A percentile compares a stretch with the other conserved stretches of the same genome.
These are phyloP conservation scores for Xylariaceae sp. DNA, from an alignment of 2,329 filamentous ascomycete species.

Conservation along the genomic window DNA sequence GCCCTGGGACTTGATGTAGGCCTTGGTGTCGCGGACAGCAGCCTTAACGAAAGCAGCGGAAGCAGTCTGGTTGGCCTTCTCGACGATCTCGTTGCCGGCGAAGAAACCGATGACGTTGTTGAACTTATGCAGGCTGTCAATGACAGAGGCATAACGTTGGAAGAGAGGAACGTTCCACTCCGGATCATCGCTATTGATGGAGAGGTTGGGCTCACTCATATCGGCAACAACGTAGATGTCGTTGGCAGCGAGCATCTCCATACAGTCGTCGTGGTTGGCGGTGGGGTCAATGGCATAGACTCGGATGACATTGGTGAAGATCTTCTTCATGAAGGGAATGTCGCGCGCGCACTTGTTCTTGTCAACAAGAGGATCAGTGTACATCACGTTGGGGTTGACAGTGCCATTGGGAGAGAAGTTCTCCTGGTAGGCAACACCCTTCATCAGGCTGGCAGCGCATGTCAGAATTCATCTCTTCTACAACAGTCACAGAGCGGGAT, in stretches of 20 bases:
- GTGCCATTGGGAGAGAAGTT: conserved; percentile 55
- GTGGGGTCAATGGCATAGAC: conserved; percentile 88
- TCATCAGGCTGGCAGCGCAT: conserved; percentile 58
- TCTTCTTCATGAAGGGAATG: conserved; percentile 69
- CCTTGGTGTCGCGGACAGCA: conserved; percentile 91
- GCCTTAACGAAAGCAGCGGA: conserved; percentile 96
- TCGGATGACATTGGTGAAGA: conserved; percentile 88
- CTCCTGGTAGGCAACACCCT: conserved; percentile 93
- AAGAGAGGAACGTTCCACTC: conserved; percentile 75
- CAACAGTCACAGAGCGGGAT: neutral
- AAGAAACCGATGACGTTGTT: conserved; percentile 96
- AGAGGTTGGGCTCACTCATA: conserved; percentile 71
- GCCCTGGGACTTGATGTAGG: conserved; percentile 76
- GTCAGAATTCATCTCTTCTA: conserved; percentile 15
- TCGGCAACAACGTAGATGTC: conserved; percentile 96
- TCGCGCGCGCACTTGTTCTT: conserved; percentile 70
- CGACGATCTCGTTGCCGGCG: conserved; percentile 95
- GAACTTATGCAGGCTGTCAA: conserved; percentile 78
- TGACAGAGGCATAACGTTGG: conserved; percentile 73
- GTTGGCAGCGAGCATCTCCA: conserved; percentile 72
- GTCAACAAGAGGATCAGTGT: conserved; percentile 79
- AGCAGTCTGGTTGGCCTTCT: conserved; percentile 79
- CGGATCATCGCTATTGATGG: conserved; percentile 78
- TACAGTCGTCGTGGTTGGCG: conserved; percentile 74
- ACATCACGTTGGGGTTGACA: conserved; percentile 45